These are phyloP conservation scores for Castanopsis chinensis DNA, from an alignment of 306 rosid species.

Conservation along the genomic window DNA sequence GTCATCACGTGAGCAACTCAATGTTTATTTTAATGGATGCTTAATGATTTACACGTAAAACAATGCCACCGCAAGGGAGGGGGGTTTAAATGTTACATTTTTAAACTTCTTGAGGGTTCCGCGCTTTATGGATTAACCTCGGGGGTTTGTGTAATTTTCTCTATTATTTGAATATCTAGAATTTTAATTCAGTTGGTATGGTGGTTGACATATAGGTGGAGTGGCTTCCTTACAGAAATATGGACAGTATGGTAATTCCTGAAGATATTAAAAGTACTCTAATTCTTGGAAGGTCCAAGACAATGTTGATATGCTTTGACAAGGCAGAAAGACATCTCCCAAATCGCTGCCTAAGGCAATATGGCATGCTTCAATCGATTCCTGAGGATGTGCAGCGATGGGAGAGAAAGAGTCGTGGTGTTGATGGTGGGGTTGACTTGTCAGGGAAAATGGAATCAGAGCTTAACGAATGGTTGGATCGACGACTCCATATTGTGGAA, in stretches of 20 bases:
- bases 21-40: no score
- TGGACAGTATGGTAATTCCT: slow-evolving; percentile 83
- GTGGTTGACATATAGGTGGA: slow-evolving; percentile 62
- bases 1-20: no score
- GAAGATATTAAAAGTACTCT: slow-evolving; percentile 73
- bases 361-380: slow-evolving; percentile 82
- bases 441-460: slow-evolving; percentile 93
- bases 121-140: no score
- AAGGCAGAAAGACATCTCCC: slow-evolving; percentile 99
- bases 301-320: slow-evolving; percentile 97
- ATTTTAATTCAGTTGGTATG: slow-evolving; percentile 25
- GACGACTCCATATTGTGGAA: slow-evolving; percentile 67
- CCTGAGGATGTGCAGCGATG: slow-evolving; percentile 92
- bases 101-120: no score
- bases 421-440: slow-evolving; percentile 98
- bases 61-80: no score
- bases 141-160: no score
- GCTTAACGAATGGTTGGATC: slow-evolving; percentile 80
- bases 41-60: no score
- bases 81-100: no score
- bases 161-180: slow-evolving; percentile 10
- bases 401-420: slow-evolving; percentile 99
- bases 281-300: slow-evolving; percentile 79
- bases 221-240: slow-evolving; percentile 91
- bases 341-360: slow-evolving; percentile 84